These are phyloP conservation scores for Diplodia intermedia DNA, from an alignment of 2,329 filamentous ascomycete genomes.

Conservation along the genomic window DNA sequence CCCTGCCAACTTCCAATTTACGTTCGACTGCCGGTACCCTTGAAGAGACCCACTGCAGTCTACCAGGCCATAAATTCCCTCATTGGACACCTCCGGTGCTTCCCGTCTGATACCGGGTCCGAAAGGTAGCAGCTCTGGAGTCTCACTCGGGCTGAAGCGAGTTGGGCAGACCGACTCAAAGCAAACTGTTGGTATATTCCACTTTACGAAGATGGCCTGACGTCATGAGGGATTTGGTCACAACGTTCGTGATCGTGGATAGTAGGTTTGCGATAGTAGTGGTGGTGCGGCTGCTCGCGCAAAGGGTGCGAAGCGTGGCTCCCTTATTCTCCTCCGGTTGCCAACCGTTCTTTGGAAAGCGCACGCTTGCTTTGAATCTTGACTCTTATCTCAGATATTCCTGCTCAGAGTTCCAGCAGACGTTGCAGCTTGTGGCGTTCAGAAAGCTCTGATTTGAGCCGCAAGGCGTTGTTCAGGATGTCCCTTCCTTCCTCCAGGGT, in stretches of 20 bases:
- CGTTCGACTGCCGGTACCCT: no score
- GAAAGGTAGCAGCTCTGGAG: not conserved
- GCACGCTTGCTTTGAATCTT: not conserved
- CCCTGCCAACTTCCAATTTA: no score
- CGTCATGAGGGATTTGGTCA: not conserved
- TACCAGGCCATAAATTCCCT: no score
- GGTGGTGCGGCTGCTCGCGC: not conserved
- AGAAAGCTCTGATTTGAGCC: conserved; percentile 5
- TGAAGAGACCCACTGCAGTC: no score
- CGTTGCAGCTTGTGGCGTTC: not conserved
- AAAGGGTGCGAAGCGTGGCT: not conserved
- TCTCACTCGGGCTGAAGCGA: not conserved
- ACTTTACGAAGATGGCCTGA: not conserved
- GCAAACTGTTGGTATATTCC: not conserved
- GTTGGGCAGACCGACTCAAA: not conserved
- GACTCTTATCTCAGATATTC: not conserved
- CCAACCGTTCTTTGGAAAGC: no score
- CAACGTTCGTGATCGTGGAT: not conserved
- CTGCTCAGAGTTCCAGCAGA: not conserved
- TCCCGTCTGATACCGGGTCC: no score
- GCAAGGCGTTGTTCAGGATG: conserved; percentile 17
- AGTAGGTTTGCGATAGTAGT: not conserved
- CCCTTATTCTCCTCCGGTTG: not conserved
- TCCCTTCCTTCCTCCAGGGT: conserved; percentile 21
- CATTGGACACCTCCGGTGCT: not conserved